phyloP scores from a whole-genome alignment of 345 rosid genomes.

The Cardamine resedifolia region DNA sequence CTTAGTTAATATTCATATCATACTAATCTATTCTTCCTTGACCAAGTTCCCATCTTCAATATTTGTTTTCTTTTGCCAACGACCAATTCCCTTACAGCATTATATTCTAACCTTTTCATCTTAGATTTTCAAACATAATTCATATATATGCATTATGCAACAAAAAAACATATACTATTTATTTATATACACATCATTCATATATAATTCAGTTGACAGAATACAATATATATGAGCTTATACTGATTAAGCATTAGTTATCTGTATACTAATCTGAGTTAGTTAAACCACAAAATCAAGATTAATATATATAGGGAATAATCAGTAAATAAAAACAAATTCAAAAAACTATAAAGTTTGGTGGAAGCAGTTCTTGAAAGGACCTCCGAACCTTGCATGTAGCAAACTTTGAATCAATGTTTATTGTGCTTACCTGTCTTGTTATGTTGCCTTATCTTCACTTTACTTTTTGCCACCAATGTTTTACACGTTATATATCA shows the following conservation, averaged over 20 bases:
- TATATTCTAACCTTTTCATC: constrained; percentile 1
- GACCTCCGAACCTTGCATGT: constrained; percentile 33
- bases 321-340: constrained; percentile 17
- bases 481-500: constrained; percentile 2
- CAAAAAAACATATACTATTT: too few relatives aligned
- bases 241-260: constrained; percentile 14
- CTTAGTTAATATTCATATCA: neutral
- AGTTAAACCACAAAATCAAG: constrained; percentile 34
- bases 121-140: neutral
- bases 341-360: constrained; percentile 24
- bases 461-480: constrained; percentile 33
- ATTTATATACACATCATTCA: neutral
- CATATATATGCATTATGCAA: too few relatives aligned
- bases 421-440: constrained; percentile 25
- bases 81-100: constrained; percentile 1
- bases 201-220: neutral
- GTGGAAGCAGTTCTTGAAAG: constrained; percentile 38
- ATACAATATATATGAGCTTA: constrained; percentile 5
- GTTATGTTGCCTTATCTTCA: constrained; percentile 30
- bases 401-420: constrained; percentile 22
- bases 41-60: neutral
- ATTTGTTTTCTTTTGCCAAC: neutral
- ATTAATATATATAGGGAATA: neutral
- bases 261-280: constrained; percentile 21
- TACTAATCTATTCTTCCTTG: neutral